Percentiles rank a stretch among this genome's conserved stretches.
Evolutionary conservation across 2,329 filamentous ascomycete genomes (phyloP).

Genomic region (Colletotrichum plurivorum): DNA sequence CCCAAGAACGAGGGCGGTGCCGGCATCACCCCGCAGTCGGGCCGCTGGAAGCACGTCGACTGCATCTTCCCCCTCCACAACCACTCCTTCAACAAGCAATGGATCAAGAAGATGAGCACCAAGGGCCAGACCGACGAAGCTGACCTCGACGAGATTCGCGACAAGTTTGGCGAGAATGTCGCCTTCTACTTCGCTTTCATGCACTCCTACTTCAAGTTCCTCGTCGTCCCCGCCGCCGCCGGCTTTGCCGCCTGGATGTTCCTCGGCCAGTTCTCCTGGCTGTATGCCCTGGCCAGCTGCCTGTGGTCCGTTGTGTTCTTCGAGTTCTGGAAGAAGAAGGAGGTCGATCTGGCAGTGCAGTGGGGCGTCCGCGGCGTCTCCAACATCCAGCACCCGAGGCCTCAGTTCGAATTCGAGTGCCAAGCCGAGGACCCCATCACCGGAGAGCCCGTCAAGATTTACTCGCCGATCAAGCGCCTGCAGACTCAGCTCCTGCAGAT

Average conservation of each 20-base stretch:
- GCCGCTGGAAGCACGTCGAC: slow-evolving; percentile 80
- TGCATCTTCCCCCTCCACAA: slow-evolving; percentile 87
- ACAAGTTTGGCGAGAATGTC: slow-evolving; percentile 85
- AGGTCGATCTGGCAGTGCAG: slow-evolving; percentile 85
- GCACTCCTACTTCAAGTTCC: slow-evolving; percentile 89
- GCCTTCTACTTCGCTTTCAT: slow-evolving; percentile 97
- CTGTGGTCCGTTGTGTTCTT: slow-evolving; percentile 93
- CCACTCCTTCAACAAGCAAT: slow-evolving; percentile 79
- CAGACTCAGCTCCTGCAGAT: slow-evolving; percentile 84
- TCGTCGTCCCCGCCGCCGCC: slow-evolving; percentile 85
- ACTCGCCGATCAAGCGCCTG: slow-evolving; percentile 82
- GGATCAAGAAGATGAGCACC: slow-evolving; percentile 82
- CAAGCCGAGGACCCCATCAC: slow-evolving; percentile 85
- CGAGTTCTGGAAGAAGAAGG: slow-evolving; percentile 96
- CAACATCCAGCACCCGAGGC: slow-evolving; percentile 81
- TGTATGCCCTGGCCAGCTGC: slow-evolving; percentile 83
- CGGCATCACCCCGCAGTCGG: slow-evolving; percentile 78
- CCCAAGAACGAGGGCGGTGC: slow-evolving; percentile 82
- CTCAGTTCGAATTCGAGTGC: slow-evolving; percentile 84
- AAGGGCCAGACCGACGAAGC: slow-evolving; percentile 76
- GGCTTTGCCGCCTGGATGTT: slow-evolving; percentile 85
- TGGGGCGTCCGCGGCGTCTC: slow-evolving; percentile 93
- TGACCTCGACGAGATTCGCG: slow-evolving; percentile 81
- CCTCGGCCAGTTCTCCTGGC: slow-evolving; percentile 85
- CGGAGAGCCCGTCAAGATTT: slow-evolving; percentile 82